A percentile compares a stretch with the other conserved stretches of the same genome.
Evolutionary conservation across 2,329 filamentous ascomycete species (phyloP).

Genomic region (Beauveria sp.): DNA sequence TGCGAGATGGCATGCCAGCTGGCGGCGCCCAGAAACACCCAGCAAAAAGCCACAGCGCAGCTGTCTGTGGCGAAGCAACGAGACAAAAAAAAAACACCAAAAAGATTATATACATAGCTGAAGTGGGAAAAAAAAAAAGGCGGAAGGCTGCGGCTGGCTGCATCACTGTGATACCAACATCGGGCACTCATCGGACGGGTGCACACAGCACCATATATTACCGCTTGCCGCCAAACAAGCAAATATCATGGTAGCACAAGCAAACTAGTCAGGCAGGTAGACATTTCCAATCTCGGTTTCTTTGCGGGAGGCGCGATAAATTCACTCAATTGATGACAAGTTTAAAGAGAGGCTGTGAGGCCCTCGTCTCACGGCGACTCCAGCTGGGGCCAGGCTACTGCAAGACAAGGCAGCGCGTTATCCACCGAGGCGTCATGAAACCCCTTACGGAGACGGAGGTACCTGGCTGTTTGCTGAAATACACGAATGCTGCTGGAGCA

Average conservation of each 20-base stretch:
- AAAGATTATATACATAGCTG: not conserved
- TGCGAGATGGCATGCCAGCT: too few species aligned
- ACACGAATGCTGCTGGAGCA: too few species aligned
- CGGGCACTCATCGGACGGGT: not conserved
- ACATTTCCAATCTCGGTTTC: too few species aligned
- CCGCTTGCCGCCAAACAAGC: not conserved
- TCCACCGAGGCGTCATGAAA: not conserved
- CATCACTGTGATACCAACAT: not conserved
- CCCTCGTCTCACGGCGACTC: not conserved
- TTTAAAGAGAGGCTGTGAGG: too few species aligned
- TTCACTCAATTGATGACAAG: not conserved
- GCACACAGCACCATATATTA: not conserved
- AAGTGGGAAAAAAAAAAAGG: not conserved
- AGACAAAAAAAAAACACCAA: not conserved
- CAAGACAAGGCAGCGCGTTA: not conserved
- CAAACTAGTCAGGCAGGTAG: not conserved
- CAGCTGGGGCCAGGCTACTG: not conserved
- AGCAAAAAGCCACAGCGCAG: not conserved
- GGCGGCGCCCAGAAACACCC: too few species aligned
- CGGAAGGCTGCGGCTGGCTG: not conserved
- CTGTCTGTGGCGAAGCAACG: not conserved
- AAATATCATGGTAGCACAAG: not conserved
- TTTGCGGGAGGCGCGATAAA: too few species aligned
- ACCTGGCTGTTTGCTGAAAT: not conserved
- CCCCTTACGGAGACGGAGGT: not conserved